Conservation (phyloP, 148 eudicot genomes). For the Dysphania ambrosioides region DNA sequence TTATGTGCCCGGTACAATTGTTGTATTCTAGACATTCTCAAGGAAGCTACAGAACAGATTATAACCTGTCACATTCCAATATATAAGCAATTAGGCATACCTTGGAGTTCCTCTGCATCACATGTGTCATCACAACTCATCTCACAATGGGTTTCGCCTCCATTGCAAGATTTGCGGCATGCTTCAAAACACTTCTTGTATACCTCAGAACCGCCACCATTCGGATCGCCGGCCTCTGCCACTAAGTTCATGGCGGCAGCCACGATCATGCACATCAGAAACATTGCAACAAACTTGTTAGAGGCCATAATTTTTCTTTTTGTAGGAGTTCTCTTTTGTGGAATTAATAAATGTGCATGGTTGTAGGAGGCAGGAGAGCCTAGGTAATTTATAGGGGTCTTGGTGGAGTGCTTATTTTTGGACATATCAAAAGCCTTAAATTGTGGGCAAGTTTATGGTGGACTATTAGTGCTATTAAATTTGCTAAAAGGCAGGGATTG, state of each 20-base stretch:
- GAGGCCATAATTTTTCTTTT: conserved; percentile 11
- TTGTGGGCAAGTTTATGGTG: conserved; percentile 18
- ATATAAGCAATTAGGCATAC: conserved; percentile 5
- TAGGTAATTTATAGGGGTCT: background rate
- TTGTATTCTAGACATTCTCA: too few relatives aligned
- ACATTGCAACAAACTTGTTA: conserved; percentile 27
- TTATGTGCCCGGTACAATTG: too few relatives aligned
- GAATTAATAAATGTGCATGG: background rate
- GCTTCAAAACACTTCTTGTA: conserved; percentile 19
- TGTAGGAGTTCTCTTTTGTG: background rate
- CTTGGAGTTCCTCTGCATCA: conserved; percentile 17
- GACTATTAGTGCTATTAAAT: background rate
- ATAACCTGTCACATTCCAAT: background rate
- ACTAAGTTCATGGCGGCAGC: conserved; percentile 19
- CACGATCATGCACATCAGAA: conserved; percentile 26
- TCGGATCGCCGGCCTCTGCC: conserved; percentile 6
- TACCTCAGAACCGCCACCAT: conserved; percentile 7
- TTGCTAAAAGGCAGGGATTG: too few relatives aligned
- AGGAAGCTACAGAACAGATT: too few relatives aligned
- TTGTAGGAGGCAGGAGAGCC: too few relatives aligned
- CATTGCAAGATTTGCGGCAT: conserved; percentile 11
- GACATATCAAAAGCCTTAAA: conserved; percentile 3
- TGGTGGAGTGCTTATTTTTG: background rate
- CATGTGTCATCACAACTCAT: conserved; percentile 26
- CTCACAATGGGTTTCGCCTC: conserved; percentile 26